phyloP scores from a whole-genome alignment of 2,329 filamentous ascomycete species.

The Diaporthe batatas region DNA sequence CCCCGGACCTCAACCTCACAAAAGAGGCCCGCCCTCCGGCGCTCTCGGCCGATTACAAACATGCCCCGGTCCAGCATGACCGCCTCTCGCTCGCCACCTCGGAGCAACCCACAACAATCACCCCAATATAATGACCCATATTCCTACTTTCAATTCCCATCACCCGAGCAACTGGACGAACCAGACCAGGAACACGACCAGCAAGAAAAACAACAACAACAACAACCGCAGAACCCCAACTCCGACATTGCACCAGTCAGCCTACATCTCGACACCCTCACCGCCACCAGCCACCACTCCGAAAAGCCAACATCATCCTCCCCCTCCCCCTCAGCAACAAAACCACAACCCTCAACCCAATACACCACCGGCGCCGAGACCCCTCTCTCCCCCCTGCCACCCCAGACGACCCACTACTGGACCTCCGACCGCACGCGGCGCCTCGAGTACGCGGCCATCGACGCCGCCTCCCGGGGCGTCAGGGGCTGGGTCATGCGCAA shows the following conservation, averaged over 20 bases:
- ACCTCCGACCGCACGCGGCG: conserved; percentile 73
- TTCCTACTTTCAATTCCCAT: conserved; percentile 58
- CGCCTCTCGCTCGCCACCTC: conserved; percentile 47
- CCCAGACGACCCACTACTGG: conserved; percentile 75
- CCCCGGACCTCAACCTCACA: conserved; percentile 44
- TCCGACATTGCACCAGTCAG: conserved; percentile 37
- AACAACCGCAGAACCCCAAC: conserved; percentile 12
- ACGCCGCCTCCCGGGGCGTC: conserved; percentile 71
- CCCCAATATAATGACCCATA: conserved; percentile 48
- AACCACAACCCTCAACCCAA: conserved; percentile 34
- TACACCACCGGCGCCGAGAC: conserved; percentile 40
- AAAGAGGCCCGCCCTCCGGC: conserved; percentile 58
- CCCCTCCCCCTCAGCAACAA: conserved; percentile 51
- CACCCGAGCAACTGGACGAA: conserved; percentile 39
- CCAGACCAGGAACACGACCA: conserved; percentile 11
- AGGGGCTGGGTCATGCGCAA: conserved; percentile 71
- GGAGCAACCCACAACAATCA: conserved; percentile 44
- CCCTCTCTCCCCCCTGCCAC: conserved; percentile 59
- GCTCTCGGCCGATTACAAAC: conserved; percentile 51
- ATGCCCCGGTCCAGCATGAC: conserved; percentile 46
- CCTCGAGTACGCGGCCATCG: conserved; percentile 76
- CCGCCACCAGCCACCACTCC: conserved; percentile 7
- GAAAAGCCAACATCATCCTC: conserved; percentile 50
- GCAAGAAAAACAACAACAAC: conserved; percentile 6
- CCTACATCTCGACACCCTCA: conserved; percentile 40